Percentiles rank a stretch among this genome's conserved stretches.
Conservation (phyloP, 345 rosid species). For the sweet orange (Citrus sinensis) region DVS_A1.0 CM039166.1:15209501-15210000, state of each 20-base stretch:
- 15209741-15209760: conserved; percentile 6
- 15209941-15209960: background rate
- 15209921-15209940: conserved; percentile 9
- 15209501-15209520: conserved; percentile 10
- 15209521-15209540: background rate
- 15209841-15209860: conserved; percentile 9
- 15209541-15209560: background rate
- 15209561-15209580: background rate
- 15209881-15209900: background rate
- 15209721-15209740: background rate
- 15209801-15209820: conserved; percentile 4
- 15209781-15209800: conserved; percentile 16
- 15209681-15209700: conserved; percentile 9
- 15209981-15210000: conserved; percentile 5
- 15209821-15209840: conserved; percentile 12
- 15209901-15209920: conserved; percentile 2
- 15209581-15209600: background rate
- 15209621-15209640: conserved; percentile 18
- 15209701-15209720: conserved; percentile 14
- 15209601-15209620: background rate
- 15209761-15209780: conserved; percentile 15
- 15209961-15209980: background rate
- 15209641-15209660: conserved; percentile 17
- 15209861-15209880: conserved; percentile 20
- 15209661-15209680: background rate